These are phyloP conservation scores for Andalucia godoyi DNA, from an alignment of 78 protist species.

Conservation along the genomic window DNA sequence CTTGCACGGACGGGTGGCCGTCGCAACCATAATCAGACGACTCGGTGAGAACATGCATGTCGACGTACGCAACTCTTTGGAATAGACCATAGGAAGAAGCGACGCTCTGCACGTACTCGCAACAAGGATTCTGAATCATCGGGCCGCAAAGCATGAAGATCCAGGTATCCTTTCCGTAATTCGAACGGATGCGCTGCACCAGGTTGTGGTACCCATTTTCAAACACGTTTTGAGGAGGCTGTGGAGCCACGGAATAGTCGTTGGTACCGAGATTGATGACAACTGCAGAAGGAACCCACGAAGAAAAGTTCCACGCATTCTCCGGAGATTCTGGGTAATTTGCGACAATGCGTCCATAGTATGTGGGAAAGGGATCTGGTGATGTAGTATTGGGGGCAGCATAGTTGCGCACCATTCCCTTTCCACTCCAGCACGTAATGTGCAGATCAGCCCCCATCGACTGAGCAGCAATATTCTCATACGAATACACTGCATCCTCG, in stretches of 20 bases:
- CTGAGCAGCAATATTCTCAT: neutral
- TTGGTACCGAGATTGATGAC: constrained; percentile 36
- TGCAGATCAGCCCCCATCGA: constrained; percentile 1
- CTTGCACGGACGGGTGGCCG: too few species aligned
- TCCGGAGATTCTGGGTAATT: neutral
- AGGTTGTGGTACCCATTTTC: constrained; percentile 2
- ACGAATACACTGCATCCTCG: constrained; percentile 13
- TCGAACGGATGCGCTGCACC: neutral
- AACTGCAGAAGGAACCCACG: constrained; percentile 16
- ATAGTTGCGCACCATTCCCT: constrained; percentile 27
- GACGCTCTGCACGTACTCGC: constrained; percentile 19
- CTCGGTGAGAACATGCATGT: neutral
- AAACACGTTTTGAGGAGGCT: constrained; percentile 20
- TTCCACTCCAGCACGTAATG: constrained; percentile 21
- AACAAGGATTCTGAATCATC: constrained; percentile 26
- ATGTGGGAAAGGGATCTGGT: neutral
- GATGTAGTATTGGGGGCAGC: constrained; percentile 3
- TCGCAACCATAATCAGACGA: constrained; percentile 21
- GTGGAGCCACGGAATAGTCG: constrained; percentile 23
- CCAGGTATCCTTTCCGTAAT: neutral
- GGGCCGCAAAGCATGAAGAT: constrained; percentile 32
- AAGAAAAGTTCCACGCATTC: constrained; percentile 2
- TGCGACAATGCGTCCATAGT: constrained; percentile 8
- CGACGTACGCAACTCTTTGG: too few species aligned
- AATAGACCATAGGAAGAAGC: neutral